Base-by-base conservation (phyloP, 441 rosid species). In the Populus tomentosa region DNA sequence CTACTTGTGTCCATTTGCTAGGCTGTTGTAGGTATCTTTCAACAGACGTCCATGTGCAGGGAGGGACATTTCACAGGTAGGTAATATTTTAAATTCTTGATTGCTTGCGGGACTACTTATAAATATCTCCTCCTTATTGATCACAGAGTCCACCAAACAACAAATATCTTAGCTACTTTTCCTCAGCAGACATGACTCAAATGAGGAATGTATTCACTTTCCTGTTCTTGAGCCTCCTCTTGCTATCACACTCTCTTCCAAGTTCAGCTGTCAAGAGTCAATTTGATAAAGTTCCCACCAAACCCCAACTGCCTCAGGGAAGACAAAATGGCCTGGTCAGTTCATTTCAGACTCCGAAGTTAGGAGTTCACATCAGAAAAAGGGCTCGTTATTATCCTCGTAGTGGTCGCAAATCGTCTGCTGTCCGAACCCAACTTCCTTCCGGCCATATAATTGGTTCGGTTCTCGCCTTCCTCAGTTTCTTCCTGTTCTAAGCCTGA, bases 171-270 rank as follows among this genome's bases (percentile, higher is more conserved):
- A 53, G 61, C 61, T 18, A 53, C 32, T 33, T n/a, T 28, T 28
- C 30, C 30, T 28, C 3, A 23, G 35, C 32, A 74, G 40, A 30
- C 14, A 82, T 73, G 84, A 42, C 72, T 6, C 10, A 24, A 30
- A 16, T 6, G 10, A 75, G 64, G 30, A 20, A 21, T 13, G 20
- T 28, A 14, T 38, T 61, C 0, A 0, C 71, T 42, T 5, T 78
- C 59, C 24, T 79, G 9, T 53, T 84, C 56, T 10, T 76, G 18
- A 23, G 28, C 50, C 77, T 80, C 38, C 36, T 82, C 4, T 46
- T 83, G 3, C 1, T 74, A 20, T 77, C 80, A 26, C 78, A 53
- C 9, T 70, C 83, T 73, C 81, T 75, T 35, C 56, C 71, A 64
- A 75, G 62, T 63, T 73, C 72, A 10, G 81, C 81, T 38, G 70